Percentiles rank a stretch among this genome's conserved stretches.
These are phyloP conservation scores for Chrysanthemum lavandulifolium DNA, from an alignment of 129 eudicot genomes.

Conservation along the genomic window DNA sequence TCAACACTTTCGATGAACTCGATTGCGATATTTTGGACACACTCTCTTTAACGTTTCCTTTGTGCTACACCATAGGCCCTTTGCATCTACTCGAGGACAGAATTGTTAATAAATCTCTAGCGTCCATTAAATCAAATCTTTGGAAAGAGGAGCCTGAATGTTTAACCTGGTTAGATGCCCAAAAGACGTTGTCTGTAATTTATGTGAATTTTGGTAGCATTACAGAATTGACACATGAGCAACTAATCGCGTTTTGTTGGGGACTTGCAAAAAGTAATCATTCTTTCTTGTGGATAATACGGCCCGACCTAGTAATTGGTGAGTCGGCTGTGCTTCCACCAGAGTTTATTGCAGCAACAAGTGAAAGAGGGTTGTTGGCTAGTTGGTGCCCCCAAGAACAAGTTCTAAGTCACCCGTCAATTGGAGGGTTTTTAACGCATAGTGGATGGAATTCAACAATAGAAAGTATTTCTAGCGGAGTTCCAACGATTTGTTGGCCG, in stretches of 20 bases:
- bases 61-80: conserved; percentile 40
- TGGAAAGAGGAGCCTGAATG: conserved; percentile 44
- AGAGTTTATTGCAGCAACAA: conserved; percentile 21
- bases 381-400: conserved; percentile 42
- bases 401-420: conserved; percentile 32
- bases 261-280: conserved; percentile 35
- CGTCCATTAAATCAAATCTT: conserved; percentile 35
- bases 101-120: conserved; percentile 15
- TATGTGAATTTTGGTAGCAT: too few relatives aligned
- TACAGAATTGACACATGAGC: conserved; percentile 34
- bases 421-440: conserved; percentile 35
- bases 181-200: conserved; percentile 24
- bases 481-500: conserved; percentile 44
- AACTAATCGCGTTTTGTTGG: conserved; percentile 40
- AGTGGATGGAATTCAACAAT: conserved; percentile 38
- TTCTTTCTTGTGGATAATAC: conserved; percentile 34
- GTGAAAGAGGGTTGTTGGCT: conserved; percentile 33
- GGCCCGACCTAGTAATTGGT: conserved; percentile 33
- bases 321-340: conserved; percentile 26
- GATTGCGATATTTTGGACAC: conserved; percentile 18
- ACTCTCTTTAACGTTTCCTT: conserved; percentile 26
- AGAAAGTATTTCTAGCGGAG: conserved; percentile 36
- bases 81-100: conserved; percentile 28
- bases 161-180: conserved; percentile 37
- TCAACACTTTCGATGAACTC: conserved; percentile 37